Base-by-base conservation (phyloP, 805 yeast species). In the Starmerella scarabaei region DNA sequence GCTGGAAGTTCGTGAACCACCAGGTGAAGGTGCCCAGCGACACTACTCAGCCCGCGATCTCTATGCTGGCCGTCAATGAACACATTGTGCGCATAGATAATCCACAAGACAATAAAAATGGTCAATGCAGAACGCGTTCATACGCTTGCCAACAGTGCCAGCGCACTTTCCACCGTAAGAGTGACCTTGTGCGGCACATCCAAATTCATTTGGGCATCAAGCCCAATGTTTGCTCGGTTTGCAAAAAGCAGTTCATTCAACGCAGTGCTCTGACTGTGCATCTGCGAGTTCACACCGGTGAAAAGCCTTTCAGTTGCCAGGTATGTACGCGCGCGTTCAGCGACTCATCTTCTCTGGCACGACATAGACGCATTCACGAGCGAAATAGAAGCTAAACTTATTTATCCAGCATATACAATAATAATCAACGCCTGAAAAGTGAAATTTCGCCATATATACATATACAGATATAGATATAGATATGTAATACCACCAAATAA, bases 251-350 rank as follows among this genome's bases (percentile, higher is more conserved):
- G 39, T 84, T 84, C 63, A 77, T 81, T 50, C 71, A 93, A 53
- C 86, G 93, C 7, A 77, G 85, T 9, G 82, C 91, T 1, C 63
- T 83, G 40, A 78, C 76, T 47, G 83, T 86, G 3, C 94, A 84
- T 58, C 65, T 70, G 48, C 72, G 82, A 48, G 78, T 81, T 5
- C 94, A 84, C 56, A 77, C 84, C 0, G 85, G 85, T n/a, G 84
- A 76, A 53, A 77, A 77, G 49, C 85, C 85, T 7, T 78, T 73
- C 54, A 61, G 62, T 41, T 78, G 84, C 55, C 57, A 63, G 14
- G 46, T 51, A 14, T 62, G 66, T 41, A 47, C 43, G 19, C 54
- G 60, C 21, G 51, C 54, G 15, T 59, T 59, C 40, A 55, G 61
- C 37, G 64, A 59, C 41, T 58, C 62, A 11, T 55, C 60, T 14